Conservation (phyloP, 179 eudicot genomes). For the Drosera spatulata region DNA sequence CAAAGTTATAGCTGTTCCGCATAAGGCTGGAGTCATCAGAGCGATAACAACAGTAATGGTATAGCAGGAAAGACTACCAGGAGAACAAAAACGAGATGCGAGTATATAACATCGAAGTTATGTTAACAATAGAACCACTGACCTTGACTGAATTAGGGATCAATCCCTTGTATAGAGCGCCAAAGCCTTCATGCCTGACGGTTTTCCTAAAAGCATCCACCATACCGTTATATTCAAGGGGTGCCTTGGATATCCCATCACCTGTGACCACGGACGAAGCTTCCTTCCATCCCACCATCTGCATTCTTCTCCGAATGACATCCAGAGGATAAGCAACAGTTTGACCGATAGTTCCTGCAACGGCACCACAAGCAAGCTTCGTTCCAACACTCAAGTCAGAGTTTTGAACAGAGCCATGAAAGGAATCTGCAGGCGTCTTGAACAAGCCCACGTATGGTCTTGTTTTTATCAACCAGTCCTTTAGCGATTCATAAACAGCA, state of each 20-base stretch:
- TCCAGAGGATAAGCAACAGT: conserved; percentile 94
- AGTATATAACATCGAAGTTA: too few species aligned
- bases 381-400: conserved; percentile 63
- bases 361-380: conserved; percentile 93
- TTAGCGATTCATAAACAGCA: conserved; percentile 84
- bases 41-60: too few species aligned
- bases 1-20: too few species aligned
- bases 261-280: conserved; percentile 72
- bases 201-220: conserved; percentile 87
- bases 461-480: conserved; percentile 67
- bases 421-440: too few species aligned
- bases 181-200: conserved; percentile 66
- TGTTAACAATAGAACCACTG: conserved; percentile 5
- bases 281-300: conserved; percentile 89
- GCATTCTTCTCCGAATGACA: conserved; percentile 90
- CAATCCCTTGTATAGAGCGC: conserved; percentile 90
- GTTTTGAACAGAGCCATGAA: conserved; percentile 51
- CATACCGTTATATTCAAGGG: conserved; percentile 81
- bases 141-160: conserved; percentile 96
- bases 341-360: conserved; percentile 88
- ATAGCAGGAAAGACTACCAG: too few species aligned
- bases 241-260: conserved; percentile 48
- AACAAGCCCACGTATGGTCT: conserved; percentile 13
- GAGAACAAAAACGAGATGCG: too few species aligned
- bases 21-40: too few species aligned